Base-by-base conservation (phyloP, 495 filamentous ascomycete genomes). In the Tetracladium marchalianum region DNA sequence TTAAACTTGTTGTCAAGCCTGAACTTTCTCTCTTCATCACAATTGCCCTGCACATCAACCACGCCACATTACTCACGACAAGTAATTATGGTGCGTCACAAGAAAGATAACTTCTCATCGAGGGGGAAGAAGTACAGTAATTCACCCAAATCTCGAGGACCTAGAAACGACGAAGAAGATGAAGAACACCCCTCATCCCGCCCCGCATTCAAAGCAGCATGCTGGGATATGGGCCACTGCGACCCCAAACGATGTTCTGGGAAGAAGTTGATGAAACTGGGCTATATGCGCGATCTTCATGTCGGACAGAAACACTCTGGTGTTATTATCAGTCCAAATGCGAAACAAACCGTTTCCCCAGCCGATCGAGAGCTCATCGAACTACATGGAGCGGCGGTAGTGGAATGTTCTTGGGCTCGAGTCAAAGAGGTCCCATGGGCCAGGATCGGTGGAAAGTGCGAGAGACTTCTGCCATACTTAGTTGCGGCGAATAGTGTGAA, bases 161-260 rank as follows among this genome's bases (percentile, higher is more conserved):
- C 68, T 59, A 66, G 67, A 63, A 41, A 57, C 46, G 47, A 58
- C 47, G 59, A 56, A 34, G 66, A 68, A 55, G 51, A 57, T 43
- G 54, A 39, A 5, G 48, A 54, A 31, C 44, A 52, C 53, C 31
- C 49, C 54, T 31, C 54, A 66, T 43, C 67, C 33, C 68, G 69
- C 47, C 83, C 86, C 27, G 61, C 77, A 11, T 94, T 85, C 75
- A 88, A 85, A 69, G 93, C 92, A 38, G 92, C 90, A 32, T 95
- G 90, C 60, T 98, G 92, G 92, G 92, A 98, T 63, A 70, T 98
- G 32, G 88, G 87, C 40, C 92, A 98, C 63, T 98, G 92, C 67
- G 92, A 98, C 62, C 89, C 90, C 7, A 96, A 97, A 63, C 72
- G 93, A 55, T 98, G 92, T 63, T 96, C 90, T 0, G 92, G 92